Percentiles rank a stretch among this genome's conserved stretches.
Evolutionary conservation across 2,329 filamentous ascomycete species (phyloP).

Genomic region (Colletotrichum sansevieriae): DNA sequence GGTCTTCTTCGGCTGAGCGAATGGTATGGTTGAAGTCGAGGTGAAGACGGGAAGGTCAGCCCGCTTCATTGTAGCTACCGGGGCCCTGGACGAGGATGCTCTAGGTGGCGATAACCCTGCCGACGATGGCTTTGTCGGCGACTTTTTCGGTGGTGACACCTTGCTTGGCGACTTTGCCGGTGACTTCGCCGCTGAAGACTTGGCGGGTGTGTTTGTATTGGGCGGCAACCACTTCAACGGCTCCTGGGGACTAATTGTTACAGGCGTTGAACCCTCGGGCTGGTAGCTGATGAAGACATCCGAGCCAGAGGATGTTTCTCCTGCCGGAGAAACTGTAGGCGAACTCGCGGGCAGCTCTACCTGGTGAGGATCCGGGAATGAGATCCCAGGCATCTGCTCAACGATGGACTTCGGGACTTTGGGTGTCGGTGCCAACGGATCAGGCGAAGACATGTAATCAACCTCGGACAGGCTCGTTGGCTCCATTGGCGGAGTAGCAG

Average conservation of each 20-base stretch:
- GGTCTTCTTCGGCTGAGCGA: conserved; percentile 50
- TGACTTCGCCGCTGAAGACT: conserved; percentile 16
- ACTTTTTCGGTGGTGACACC: conserved; percentile 51
- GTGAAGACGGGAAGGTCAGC: conserved; percentile 55
- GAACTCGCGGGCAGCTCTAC: conserved; percentile 48
- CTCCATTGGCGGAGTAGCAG: conserved; percentile 19
- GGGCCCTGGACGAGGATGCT: conserved; percentile 17
- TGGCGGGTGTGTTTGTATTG: conserved; percentile 54
- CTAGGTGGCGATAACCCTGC: conserved; percentile 50
- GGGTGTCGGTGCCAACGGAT: not conserved
- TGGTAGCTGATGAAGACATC: conserved; percentile 68
- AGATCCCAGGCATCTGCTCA: conserved; percentile 8
- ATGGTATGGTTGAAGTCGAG: conserved; percentile 62
- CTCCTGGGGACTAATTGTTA: conserved; percentile 53
- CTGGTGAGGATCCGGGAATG: conserved; percentile 44
- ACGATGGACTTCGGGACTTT: conserved; percentile 31
- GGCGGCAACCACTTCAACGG: conserved; percentile 66
- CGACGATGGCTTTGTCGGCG: conserved; percentile 50
- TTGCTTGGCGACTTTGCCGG: conserved; percentile 49
- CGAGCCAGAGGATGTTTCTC: conserved; percentile 42
- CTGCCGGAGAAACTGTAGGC: conserved; percentile 45
- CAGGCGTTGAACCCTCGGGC: conserved; percentile 64
- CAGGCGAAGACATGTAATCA: conserved; percentile 13
- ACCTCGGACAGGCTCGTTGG: not conserved
- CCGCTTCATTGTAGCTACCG: conserved; percentile 49